Evolutionary conservation across 2,329 filamentous ascomycete species (phyloP).

Genomic region (Cadophora gregata): DNA sequence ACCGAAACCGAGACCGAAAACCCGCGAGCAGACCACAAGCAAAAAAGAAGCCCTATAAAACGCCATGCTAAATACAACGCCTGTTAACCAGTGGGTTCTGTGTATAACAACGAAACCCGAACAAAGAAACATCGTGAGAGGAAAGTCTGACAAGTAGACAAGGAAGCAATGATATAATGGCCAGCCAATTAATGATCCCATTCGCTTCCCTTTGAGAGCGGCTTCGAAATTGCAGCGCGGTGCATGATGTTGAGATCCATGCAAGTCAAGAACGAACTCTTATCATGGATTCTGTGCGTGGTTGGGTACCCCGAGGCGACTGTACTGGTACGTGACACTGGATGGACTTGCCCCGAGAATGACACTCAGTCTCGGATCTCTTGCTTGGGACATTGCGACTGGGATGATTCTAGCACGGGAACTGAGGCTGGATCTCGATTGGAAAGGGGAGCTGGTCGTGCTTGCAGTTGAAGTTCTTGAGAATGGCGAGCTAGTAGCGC

Average conservation of each 20-base stretch:
- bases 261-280: not conserved
- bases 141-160: slow-evolving; percentile 5
- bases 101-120: not conserved
- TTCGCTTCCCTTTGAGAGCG: not conserved
- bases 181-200: slow-evolving; percentile 18
- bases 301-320: slow-evolving; percentile 3
- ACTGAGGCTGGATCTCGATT: not conserved
- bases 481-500: not conserved
- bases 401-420: not conserved
- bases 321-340: too few species aligned
- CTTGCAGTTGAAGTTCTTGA: slow-evolving; percentile 6
- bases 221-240: not conserved
- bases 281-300: slow-evolving; percentile 4
- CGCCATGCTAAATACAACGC: slow-evolving; percentile 25
- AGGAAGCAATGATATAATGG: slow-evolving; percentile 15
- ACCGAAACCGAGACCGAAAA: not conserved
- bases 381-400: not conserved
- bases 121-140: not conserved
- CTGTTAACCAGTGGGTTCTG: not conserved
- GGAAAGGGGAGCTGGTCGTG: not conserved
- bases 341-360: too few species aligned
- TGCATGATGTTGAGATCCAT: not conserved
- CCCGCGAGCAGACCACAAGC: not conserved
- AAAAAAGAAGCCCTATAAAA: slow-evolving; percentile 15
- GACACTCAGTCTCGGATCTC: slow-evolving; percentile 8